These are phyloP conservation scores for Mycena sp. DNA, from an alignment of 1,284 basidiomycete genomes.

Conservation along the genomic window DNA sequence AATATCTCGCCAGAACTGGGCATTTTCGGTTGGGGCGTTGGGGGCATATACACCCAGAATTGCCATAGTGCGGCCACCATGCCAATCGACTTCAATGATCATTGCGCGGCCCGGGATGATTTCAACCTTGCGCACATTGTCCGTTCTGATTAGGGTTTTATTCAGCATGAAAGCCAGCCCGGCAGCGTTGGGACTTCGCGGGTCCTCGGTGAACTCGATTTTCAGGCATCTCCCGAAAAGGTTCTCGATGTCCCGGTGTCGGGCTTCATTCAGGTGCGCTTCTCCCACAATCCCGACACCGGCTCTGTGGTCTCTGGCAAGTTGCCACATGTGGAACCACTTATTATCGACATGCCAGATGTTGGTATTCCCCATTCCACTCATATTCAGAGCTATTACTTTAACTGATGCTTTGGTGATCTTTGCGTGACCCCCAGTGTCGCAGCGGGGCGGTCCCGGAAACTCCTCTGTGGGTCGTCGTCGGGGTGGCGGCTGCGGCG, in stretches of 20 bases:
- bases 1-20: no score
- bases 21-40: no score
- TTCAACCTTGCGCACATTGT: no score
- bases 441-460: not conserved
- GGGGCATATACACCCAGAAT: no score
- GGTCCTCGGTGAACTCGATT: no score
- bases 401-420: conserved; percentile 18
- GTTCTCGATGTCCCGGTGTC: not conserved
- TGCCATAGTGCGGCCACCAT: no score
- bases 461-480: not conserved
- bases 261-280: conserved; percentile 13
- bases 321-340: conserved; percentile 21
- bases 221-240: conserved; percentile 14
- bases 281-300: conserved; percentile 14
- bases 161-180: no score
- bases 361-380: not conserved
- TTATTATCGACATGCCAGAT: conserved; percentile 1
- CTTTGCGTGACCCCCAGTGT: not conserved
- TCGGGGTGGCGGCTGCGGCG: not conserved
- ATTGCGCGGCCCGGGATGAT: no score
- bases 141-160: no score
- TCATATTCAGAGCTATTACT: conserved; percentile 17
- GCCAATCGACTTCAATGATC: no score
- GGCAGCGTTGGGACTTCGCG: no score
- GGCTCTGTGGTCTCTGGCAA: not conserved